Evolutionary conservation across 176 grass and related monocot genomes (phyloP).

Genomic region (Juncus effusus): DNA sequence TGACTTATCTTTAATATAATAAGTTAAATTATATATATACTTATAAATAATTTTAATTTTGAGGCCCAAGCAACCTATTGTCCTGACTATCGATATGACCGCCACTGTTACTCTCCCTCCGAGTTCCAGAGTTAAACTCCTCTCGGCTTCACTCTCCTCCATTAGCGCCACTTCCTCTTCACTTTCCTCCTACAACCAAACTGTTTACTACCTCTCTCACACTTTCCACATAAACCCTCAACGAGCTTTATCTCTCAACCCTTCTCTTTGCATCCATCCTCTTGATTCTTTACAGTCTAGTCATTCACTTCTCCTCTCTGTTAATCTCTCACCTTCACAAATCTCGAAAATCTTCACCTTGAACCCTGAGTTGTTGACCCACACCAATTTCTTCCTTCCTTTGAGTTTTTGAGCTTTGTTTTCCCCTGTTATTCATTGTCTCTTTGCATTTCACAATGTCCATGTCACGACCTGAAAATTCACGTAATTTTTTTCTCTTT

Average conservation of each 20-base stretch:
- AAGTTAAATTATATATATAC: no score
- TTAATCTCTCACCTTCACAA: constrained; percentile 42
- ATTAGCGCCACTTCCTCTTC: constrained; percentile 18
- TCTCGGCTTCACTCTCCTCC: background rate
- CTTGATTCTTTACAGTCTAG: constrained; percentile 39
- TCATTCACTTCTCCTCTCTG: constrained; percentile 51
- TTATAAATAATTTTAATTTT: no score
- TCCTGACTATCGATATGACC: no score
- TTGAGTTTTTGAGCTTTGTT: constrained; percentile 47
- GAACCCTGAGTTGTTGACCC: constrained; percentile 49
- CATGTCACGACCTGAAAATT: background rate
- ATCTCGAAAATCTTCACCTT: constrained; percentile 42
- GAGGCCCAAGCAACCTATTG: no score
- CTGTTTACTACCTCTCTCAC: constrained; percentile 38
- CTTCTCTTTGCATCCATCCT: constrained; percentile 40
- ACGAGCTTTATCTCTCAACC: constrained; percentile 47
- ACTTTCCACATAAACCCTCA: constrained; percentile 54
- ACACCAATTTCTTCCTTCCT: constrained; percentile 27
- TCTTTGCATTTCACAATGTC: constrained; percentile 39
- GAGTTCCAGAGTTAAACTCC: background rate
- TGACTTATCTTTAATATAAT: no score
- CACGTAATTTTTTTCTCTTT: no score
- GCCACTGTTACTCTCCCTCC: background rate
- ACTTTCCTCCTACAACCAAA: constrained; percentile 47
- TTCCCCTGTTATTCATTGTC: constrained; percentile 39